Conservation (phyloP, 1,139 yeast genomes). For the Magnusiomyces tetraspermus region DNA sequence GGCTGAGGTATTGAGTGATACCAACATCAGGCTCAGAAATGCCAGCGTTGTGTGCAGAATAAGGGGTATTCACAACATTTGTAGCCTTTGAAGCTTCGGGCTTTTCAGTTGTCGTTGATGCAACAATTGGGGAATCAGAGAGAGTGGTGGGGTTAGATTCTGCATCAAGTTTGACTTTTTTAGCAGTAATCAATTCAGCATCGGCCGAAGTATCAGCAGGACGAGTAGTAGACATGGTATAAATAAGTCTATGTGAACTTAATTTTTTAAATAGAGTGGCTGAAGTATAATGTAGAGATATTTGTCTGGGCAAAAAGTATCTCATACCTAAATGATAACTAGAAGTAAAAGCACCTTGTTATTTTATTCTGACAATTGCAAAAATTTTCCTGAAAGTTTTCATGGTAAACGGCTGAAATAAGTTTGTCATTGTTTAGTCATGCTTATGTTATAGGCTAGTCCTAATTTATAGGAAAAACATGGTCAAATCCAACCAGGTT, state of each 20-base stretch:
- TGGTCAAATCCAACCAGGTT: no score
- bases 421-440: no score
- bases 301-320: no score
- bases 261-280: no score
- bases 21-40: constrained; percentile 72
- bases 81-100: not conserved
- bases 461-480: no score
- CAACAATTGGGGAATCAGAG: not conserved
- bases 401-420: no score
- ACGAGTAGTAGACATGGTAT: not conserved
- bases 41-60: constrained; percentile 22
- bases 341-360: no score
- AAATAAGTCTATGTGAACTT: not conserved
- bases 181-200: not conserved
- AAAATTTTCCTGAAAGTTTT: no score
- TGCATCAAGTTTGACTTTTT: not conserved
- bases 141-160: not conserved
- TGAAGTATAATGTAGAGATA: no score
- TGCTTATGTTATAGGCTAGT: no score
- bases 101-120: not conserved
- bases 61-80: not conserved
- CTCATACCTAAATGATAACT: no score
- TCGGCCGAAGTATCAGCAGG: not conserved
- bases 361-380: no score
- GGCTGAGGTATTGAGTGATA: constrained; percentile 58